phyloP scores from a whole-genome alignment of 2,329 filamentous ascomycete species.

The Ambrosiella xylebori region DNA sequence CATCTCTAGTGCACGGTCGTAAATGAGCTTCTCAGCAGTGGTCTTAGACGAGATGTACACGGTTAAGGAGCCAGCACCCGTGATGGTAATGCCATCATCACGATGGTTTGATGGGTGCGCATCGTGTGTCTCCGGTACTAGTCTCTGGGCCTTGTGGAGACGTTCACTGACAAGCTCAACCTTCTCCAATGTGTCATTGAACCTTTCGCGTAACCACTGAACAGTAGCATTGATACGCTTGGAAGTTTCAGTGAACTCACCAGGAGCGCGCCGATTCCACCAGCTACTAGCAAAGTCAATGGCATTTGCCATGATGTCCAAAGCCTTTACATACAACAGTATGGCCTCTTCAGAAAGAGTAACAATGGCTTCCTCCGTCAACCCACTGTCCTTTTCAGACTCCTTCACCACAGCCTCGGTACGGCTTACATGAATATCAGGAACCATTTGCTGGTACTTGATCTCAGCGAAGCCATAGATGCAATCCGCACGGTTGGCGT shows the following conservation, averaged over 20 bases:
- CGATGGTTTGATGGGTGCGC: slow-evolving; percentile 68
- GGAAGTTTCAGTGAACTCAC: slow-evolving; percentile 40
- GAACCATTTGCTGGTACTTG: slow-evolving; percentile 94
- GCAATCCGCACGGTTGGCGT: slow-evolving; percentile 82
- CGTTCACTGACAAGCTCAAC: slow-evolving; percentile 85
- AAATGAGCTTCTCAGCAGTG: slow-evolving; percentile 94
- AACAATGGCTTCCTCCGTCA: slow-evolving; percentile 74
- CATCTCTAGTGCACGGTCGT: slow-evolving; percentile 94
- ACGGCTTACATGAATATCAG: slow-evolving; percentile 39
- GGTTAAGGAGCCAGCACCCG: slow-evolving; percentile 52
- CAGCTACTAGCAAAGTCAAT: slow-evolving; percentile 90
- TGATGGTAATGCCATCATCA: slow-evolving; percentile 33
- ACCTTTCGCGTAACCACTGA: slow-evolving; percentile 83
- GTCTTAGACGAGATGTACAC: slow-evolving; percentile 75
- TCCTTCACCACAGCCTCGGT: slow-evolving; percentile 33
- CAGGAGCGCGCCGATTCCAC: slow-evolving; percentile 69
- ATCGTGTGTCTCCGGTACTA: slow-evolving; percentile 68
- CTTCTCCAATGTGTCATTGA: slow-evolving; percentile 95
- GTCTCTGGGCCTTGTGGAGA: slow-evolving; percentile 68
- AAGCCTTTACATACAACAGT: slow-evolving; percentile 87
- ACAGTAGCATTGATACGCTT: slow-evolving; percentile 80
- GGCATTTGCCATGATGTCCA: slow-evolving; percentile 75
- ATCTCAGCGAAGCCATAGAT: slow-evolving; percentile 97
- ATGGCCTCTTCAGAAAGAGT: slow-evolving; percentile 84
- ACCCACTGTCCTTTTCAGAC: slow-evolving; percentile 25